Percentiles rank a stretch among this genome's conserved stretches.
phyloP scores from a whole-genome alignment of 345 rosid genomes.

The Barbarea vulgaris region DNA sequence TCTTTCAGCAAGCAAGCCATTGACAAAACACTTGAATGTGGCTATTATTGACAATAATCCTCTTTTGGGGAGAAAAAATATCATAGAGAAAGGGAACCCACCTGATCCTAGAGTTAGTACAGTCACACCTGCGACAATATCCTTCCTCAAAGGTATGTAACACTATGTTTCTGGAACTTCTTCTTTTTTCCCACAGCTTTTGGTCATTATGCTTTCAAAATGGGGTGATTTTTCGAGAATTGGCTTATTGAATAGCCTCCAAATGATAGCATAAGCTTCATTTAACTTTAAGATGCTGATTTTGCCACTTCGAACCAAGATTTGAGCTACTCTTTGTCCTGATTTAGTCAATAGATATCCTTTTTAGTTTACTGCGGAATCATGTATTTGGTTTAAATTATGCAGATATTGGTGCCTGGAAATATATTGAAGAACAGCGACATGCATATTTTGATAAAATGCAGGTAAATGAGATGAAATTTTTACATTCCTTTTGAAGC shows the following conservation, averaged over 20 bases:
- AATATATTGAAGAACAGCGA: constrained; percentile 71
- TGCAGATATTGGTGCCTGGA: constrained; percentile 94
- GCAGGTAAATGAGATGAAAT: constrained; percentile 57
- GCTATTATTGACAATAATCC: constrained; percentile 90
- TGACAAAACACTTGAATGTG: constrained; percentile 81
- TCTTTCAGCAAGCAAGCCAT: constrained; percentile 73
- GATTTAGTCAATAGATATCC: not conserved
- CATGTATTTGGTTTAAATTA: constrained; percentile 1
- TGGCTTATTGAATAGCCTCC: not conserved
- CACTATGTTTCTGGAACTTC: not conserved
- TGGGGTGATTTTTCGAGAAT: not conserved
- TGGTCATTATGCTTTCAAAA: not conserved
- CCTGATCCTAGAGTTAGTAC: constrained; percentile 98
- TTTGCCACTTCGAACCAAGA: not conserved
- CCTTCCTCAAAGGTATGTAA: constrained; percentile 77
- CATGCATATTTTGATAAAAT: constrained; percentile 93
- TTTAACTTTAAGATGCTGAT: constrained; percentile 3
- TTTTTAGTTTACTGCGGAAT: not conserved
- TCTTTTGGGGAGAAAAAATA: constrained; percentile 52
- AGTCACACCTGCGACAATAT: constrained; percentile 82
- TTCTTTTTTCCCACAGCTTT: not conserved
- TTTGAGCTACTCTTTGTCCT: constrained; percentile 8
- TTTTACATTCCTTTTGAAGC: constrained; percentile 13
- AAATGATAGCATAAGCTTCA: not conserved
- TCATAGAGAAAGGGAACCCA: constrained; percentile 61